These are phyloP conservation scores for Capronia epimyces DNA, from an alignment of 2,329 filamentous ascomycete genomes.

Conservation along the genomic window DNA sequence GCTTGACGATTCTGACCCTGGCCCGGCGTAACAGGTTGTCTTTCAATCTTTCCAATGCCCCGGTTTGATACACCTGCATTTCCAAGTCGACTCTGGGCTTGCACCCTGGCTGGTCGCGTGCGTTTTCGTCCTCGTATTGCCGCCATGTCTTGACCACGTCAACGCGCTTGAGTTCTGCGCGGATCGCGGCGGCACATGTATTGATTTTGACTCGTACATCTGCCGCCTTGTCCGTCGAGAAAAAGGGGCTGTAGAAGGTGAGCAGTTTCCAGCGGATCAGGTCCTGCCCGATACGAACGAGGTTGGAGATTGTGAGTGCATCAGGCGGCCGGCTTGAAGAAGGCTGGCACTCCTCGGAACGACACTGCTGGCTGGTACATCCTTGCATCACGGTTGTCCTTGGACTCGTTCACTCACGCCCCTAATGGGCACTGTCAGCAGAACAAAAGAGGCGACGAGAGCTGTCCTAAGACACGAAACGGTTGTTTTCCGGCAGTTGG, in stretches of 20 bases:
- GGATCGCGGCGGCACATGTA: neutral
- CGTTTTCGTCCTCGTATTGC: neutral
- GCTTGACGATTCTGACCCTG: neutral
- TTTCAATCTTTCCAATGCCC: neutral
- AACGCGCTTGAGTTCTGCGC: neutral
- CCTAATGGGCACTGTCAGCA: too few species aligned
- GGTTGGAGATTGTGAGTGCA: neutral
- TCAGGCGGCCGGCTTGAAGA: neutral
- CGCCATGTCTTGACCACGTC: neutral
- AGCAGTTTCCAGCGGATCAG: constrained; percentile 4
- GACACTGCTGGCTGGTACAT: neutral
- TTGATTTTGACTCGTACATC: neutral
- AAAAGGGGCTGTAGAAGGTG: neutral
- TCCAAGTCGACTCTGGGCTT: neutral
- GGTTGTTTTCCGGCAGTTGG: too few species aligned
- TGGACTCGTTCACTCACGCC: too few species aligned
- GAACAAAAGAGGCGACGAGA: too few species aligned
- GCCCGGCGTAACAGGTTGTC: neutral
- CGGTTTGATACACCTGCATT: neutral
- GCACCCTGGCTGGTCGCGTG: neutral
- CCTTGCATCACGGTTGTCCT: too few species aligned
- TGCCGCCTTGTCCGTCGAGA: neutral
- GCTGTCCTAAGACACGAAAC: too few species aligned
- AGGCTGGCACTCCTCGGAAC: neutral
- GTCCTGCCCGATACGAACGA: neutral